Base-by-base conservation (phyloP, 306 rosid species). In the Lathyrus sativus region DNA sequence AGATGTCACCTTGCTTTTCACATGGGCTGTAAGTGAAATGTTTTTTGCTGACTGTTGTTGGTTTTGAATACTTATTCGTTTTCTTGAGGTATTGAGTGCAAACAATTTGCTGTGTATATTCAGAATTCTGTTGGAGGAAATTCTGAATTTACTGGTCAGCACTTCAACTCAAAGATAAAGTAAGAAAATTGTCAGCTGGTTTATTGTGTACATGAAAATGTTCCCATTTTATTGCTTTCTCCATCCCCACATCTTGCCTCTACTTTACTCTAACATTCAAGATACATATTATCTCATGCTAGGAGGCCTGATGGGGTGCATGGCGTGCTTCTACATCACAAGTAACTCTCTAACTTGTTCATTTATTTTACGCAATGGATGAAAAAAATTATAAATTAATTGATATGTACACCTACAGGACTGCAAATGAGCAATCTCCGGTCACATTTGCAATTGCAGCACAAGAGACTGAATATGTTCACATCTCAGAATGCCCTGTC, bases 91-190 rank as follows among this genome's bases (percentile, higher is more conserved):
- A 24, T 43, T 53, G 39, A 60, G 53, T 72, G 62, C 55, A 43
- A 81, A 43, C 59, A 24, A 50, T 55, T 71, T 68, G 7, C 26
- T 58, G 26, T 71, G 68, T 67, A 29, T 62, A 38, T 77, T 71
- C 87, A 92, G 98, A 92, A 92, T 86, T 92, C 98, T 74, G 89
- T 89, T 63, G 98, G 98, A 69, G 98, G 91, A 64, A 76, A 73
- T 55, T 92, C 98, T 63, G 98, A 85, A 76, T 85, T 80, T 77
- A 88, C 98, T 42, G 98, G 98, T 70, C 80, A 79, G 31, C 98
- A 92, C 85, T 79, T 72, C 64, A 92, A 92, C 85, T 85, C 89
- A 11, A 88, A 80, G 73, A 84, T 73, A 26, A 69, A 9, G 98
- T 92, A 81, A 85, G 98, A 81, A 46, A 44, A 29, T 59, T 67